Conservation (phyloP, 2,329 filamentous ascomycete species). For the Plenodomus tracheiphilus region DNA sequence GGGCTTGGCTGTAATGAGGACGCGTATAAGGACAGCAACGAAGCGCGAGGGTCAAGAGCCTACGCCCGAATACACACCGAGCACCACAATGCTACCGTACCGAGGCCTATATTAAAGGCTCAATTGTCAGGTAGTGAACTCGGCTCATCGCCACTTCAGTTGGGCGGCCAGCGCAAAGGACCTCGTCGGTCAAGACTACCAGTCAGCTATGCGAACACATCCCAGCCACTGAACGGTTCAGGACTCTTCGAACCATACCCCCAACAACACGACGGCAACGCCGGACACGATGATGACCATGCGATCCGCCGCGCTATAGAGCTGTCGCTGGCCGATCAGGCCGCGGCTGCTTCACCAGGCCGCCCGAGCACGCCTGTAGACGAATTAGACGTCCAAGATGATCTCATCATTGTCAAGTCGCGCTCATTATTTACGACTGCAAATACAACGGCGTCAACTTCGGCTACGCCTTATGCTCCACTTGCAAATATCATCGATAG, state of each 20-base stretch:
- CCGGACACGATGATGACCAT: background rate
- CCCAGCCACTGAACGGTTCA: background rate
- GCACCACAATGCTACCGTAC: background rate
- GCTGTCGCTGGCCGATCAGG: constrained; percentile 3
- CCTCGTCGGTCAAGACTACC: background rate
- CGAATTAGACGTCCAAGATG: background rate
- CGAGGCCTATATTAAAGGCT: background rate
- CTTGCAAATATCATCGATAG: background rate
- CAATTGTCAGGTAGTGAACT: background rate
- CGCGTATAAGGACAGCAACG: background rate
- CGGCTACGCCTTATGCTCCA: background rate
- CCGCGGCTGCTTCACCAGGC: background rate
- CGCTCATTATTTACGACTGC: background rate
- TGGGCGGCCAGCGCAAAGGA: background rate
- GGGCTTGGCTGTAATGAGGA: background rate
- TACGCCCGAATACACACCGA: constrained; percentile 1
- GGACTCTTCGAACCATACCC: background rate
- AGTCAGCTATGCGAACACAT: background rate
- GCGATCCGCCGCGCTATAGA: constrained; percentile 1
- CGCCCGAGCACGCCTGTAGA: background rate
- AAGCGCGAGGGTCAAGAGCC: constrained; percentile 2
- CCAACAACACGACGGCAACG: constrained; percentile 4
- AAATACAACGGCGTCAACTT: background rate
- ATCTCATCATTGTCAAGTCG: constrained; percentile 1
- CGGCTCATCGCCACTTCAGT: background rate